Base-by-base conservation (phyloP, 495 filamentous ascomycete genomes). In the Neurospora sp. region DNA sequence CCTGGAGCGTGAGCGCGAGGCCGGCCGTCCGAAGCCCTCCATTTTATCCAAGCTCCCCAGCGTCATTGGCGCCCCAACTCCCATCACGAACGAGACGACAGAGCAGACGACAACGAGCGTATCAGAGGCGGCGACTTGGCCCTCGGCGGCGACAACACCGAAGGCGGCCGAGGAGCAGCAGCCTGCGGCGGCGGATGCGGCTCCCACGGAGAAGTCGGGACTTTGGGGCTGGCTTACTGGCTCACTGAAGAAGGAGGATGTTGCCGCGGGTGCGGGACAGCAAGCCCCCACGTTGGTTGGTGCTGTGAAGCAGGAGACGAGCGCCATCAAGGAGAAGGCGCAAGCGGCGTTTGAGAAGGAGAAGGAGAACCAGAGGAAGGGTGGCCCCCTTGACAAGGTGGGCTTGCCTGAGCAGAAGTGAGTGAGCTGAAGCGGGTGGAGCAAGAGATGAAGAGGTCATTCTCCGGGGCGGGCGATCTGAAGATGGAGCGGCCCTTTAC, bases 161-260 rank as follows among this genome's bases (percentile, higher is more conserved):
- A 20, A 72, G 8, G 69, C 8, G 69, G 66, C 72, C 71, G 85
- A 86, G 77, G 81, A 83, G 78, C 75, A 83, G 78, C 75, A 85
- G 42, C n/a, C 42, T 46, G 42, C 42, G n/a, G 42, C 42, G 18
- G 42, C 7, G 42, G 42, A 46, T 48, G 75, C 86, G 75, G 18
- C 59, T 72, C 35, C 10, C 14, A 71, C 70, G 37, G 72, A 72
- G 41, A 74, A 71, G 37, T 62, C 48, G 14, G 31, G 77, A 54
- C 39, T 82, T 27, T 78, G 76, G 76, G 35, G 69, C 42, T 86
- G 84, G 84, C 72, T 85, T 48, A 83, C 84, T 23, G 76, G 80
- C 14, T 82, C 81, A 20, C 74, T 93, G 54, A 89, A 89, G 80
- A 87, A 88, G 73, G 90, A 92, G 71, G 85, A 82, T 74, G 78